Percentiles rank a stretch among this genome's conserved stretches.
phyloP scores from a whole-genome alignment of 495 filamentous ascomycete genomes.

The Penicillium macrosclerotiorum region DNA sequence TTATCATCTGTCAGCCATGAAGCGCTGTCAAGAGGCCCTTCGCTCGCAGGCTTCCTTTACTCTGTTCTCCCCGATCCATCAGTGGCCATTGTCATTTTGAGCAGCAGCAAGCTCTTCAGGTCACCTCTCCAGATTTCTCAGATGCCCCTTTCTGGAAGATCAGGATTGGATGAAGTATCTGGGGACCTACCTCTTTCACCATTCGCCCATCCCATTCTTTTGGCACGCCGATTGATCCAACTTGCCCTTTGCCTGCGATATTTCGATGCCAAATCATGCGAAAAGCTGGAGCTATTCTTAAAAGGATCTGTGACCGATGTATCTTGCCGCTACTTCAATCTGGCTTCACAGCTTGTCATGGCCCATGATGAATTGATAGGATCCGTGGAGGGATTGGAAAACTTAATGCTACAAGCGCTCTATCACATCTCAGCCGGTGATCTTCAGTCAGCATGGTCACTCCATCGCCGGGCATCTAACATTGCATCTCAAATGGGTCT shows the following conservation, averaged over 20 bases:
- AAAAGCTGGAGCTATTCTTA: conserved; percentile 24
- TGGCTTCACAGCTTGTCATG: conserved; percentile 39
- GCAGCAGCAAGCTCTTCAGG: conserved; percentile 7
- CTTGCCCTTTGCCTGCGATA: conserved; percentile 49
- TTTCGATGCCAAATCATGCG: conserved; percentile 25
- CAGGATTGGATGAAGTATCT: neutral
- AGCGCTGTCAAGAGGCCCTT: conserved; percentile 8
- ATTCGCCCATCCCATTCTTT: conserved; percentile 40
- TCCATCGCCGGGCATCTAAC: conserved; percentile 37
- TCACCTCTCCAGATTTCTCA: conserved; percentile 14
- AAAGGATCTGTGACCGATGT: conserved; percentile 25
- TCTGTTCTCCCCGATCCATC: conserved; percentile 12
- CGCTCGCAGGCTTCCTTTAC: conserved; percentile 11
- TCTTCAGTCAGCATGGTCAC: conserved; percentile 42
- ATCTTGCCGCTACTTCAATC: conserved; percentile 33
- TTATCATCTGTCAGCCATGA: conserved; percentile 14
- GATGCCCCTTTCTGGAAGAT: neutral
- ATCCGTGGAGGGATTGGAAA: conserved; percentile 52
- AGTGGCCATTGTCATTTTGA: conserved; percentile 9
- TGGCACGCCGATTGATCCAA: conserved; percentile 47
- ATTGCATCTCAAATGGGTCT: conserved; percentile 42
- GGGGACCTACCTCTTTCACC: conserved; percentile 14
- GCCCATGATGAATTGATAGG: conserved; percentile 50
- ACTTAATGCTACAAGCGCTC: conserved; percentile 40
- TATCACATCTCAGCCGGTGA: conserved; percentile 44